Percentiles rank a stretch among this genome's conserved stretches.
These are phyloP conservation scores for Symmetrospora coprosmae DNA, from an alignment of 768 basidiomycete species.

Conservation along the genomic window DNA sequence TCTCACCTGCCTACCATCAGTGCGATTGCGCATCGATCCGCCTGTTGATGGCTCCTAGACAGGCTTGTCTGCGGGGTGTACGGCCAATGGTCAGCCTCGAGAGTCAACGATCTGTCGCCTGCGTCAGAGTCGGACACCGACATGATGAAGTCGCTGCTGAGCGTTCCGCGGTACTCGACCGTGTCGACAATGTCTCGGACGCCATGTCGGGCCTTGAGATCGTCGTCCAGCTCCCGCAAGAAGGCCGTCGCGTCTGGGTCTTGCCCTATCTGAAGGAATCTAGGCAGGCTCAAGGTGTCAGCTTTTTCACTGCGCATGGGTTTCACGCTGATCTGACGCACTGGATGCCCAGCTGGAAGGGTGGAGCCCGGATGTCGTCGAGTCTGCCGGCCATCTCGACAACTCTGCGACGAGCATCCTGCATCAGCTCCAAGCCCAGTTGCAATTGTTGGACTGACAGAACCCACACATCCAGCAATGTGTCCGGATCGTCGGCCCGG, in stretches of 20 bases:
- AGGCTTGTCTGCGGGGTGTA: neutral
- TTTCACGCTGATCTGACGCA: neutral
- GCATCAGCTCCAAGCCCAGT: neutral
- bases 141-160: neutral
- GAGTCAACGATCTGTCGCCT: neutral
- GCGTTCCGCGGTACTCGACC: neutral
- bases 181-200: constrained; percentile 23
- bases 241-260: constrained; percentile 18
- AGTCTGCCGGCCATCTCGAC: constrained; percentile 20
- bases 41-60: neutral
- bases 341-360: constrained; percentile 20
- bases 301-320: neutral
- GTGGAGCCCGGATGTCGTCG: constrained; percentile 1
- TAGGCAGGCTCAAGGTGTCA: neutral
- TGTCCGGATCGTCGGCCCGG: constrained; percentile 1
- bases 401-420: too few species aligned
- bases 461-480: neutral
- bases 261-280: constrained; percentile 4
- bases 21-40: neutral
- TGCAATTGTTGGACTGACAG: neutral
- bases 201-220: constrained; percentile 24
- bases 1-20: too few species aligned
- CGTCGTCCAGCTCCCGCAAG: constrained; percentile 25
- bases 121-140: neutral
- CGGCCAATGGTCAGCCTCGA: too few species aligned